Evolutionary conservation across 495 filamentous ascomycete genomes (phyloP), one percentile per base, ranked within the genome.

Genomic region (Trichoderma asperelloides): DNA sequence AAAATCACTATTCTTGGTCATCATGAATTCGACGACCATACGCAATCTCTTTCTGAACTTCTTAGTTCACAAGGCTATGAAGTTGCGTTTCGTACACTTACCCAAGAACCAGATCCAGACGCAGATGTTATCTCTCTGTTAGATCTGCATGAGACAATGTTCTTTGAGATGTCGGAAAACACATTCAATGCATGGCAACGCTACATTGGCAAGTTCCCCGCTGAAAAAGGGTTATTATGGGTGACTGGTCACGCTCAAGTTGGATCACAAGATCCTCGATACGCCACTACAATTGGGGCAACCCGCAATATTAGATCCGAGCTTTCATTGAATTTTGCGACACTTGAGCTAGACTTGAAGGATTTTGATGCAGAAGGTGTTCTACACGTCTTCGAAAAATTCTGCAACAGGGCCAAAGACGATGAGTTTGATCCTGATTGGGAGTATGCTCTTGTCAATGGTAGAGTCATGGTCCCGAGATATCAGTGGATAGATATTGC

Each of bases 61-160:
- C 27, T 63, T n/a, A 18, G 33, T 33, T 23, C 23, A 16, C 28
- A 40, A 18, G 60, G 60, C 25, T 33, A 40, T 25, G 60, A 63
- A 2, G 27, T 63, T 21, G 33, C 37, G 27, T 33, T 28, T 5
- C 16, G 28, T 12, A 40, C 33, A 6, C 33, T 65, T 16, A 21
- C 62, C 11, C 65, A 70, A 40, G 23, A 60, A 65, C 69, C 45
- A 40, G 67, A 11, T 45, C 25, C 33, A 2, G 60, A 65, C 4
- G 37, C n/a, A 9, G 66, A 72, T 40, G 65, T 72, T 7, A 70
- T 74, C 12, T 51, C 43, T 2, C 55, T 62, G 7, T 27, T 74
- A 0, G 73, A 74, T 45, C 27, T 70, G 12, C 68, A 71, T 37
- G 27, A 28, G 2, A 41, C 16, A 4, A 74, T 74, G 49, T 74